Conservation (phyloP, 352 stramenopile species). For the Peronospora belbahrii region DNA sequence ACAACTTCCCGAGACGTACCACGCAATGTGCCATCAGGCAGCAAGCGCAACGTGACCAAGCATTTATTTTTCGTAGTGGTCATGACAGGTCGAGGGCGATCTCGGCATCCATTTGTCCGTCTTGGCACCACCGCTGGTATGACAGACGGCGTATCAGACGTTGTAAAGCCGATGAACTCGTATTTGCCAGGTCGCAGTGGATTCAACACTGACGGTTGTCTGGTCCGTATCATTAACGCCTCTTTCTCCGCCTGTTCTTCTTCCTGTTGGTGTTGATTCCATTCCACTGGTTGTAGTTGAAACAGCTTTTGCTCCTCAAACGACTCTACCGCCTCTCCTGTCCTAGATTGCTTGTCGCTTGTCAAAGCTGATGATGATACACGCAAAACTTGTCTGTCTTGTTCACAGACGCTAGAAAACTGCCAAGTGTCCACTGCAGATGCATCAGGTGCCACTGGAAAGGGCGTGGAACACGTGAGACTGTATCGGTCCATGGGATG, state of each 20-base stretch:
- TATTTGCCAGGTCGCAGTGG: conserved; percentile 51
- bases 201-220: conserved; percentile 29
- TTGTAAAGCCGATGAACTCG: conserved; percentile 58
- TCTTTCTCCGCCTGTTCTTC: conserved; percentile 4
- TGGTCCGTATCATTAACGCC: conserved; percentile 10
- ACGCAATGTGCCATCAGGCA: conserved; percentile 38
- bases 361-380: too few species aligned
- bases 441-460: conserved; percentile 17
- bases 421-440: conserved; percentile 23
- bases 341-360: conserved; percentile 3
- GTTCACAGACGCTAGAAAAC: conserved; percentile 7
- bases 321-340: not conserved
- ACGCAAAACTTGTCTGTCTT: not conserved
- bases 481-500: conserved; percentile 37
- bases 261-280: conserved; percentile 20
- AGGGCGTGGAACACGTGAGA: conserved; percentile 37
- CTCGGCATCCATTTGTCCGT: conserved; percentile 13
- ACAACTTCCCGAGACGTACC: conserved; percentile 53
- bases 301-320: conserved; percentile 14
- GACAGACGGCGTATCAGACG: conserved; percentile 19
- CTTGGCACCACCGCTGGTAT: conserved; percentile 1
- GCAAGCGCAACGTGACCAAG: conserved; percentile 54
- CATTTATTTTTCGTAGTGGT: conserved; percentile 41
- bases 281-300: conserved; percentile 23
- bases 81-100: conserved; percentile 4